A percentile compares a stretch with the other conserved stretches of the same genome.
Evolutionary conservation across 2,329 filamentous ascomycete species (phyloP).

Genomic region (Drechslerella stenobrocha): DNA sequence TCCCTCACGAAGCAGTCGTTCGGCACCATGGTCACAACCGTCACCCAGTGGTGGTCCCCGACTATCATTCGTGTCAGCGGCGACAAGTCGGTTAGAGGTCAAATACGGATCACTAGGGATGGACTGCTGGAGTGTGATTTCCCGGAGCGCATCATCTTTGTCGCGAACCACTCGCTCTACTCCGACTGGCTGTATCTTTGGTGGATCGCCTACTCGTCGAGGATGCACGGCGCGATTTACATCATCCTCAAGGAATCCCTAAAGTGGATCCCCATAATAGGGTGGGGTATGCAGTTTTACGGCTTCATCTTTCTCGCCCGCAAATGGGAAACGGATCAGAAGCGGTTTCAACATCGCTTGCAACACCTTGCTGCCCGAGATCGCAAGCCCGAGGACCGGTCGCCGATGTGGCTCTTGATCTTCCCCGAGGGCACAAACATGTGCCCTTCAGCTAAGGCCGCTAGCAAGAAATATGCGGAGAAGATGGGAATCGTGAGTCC

Average conservation of each 20-base stretch:
- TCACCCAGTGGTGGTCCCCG: conserved; percentile 86
- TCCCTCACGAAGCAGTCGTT: conserved; percentile 83
- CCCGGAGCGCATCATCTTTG: conserved; percentile 77
- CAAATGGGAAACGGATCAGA: conserved; percentile 79
- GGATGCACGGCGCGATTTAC: conserved; percentile 82
- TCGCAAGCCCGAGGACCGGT: conserved; percentile 61
- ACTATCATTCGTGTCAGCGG: conserved; percentile 81
- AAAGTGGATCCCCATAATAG: conserved; percentile 77
- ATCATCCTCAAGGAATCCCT: conserved; percentile 89
- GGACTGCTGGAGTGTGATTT: conserved; percentile 78
- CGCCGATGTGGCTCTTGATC: conserved; percentile 84
- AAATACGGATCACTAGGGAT: conserved; percentile 70
- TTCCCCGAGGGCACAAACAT: conserved; percentile 88
- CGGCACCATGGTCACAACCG: conserved; percentile 73
- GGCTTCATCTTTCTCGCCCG: conserved; percentile 91
- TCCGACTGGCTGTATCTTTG: conserved; percentile 91
- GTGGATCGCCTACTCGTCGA: conserved; percentile 87
- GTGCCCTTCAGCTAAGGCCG: conserved; percentile 69
- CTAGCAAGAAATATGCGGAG: conserved; percentile 73
- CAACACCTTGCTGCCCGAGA: conserved; percentile 67
- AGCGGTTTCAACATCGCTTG: conserved; percentile 73
- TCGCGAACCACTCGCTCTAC: conserved; percentile 89
- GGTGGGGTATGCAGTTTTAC: conserved; percentile 76
- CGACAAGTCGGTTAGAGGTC: conserved; percentile 74
- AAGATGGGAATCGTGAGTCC: conserved; percentile 65